Evolutionary conservation across 306 rosid genomes (phyloP), one percentile per base, ranked within the genome.

Genomic region (Dryas alaskensis): DNA sequence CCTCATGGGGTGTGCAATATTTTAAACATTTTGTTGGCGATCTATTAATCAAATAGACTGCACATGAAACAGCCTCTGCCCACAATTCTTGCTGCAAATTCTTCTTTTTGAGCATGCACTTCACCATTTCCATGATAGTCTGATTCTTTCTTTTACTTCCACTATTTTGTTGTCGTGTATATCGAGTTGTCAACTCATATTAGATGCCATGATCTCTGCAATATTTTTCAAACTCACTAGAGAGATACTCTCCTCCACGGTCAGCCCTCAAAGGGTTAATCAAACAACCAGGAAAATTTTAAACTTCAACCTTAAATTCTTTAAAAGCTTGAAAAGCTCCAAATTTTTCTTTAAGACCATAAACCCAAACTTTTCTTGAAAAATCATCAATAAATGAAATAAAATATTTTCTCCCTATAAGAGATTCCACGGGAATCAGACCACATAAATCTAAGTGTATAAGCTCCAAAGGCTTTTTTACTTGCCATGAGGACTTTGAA

Each of bases 81-180:
- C 22, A 19, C 22, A 19, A 19, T 19, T 19, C 22, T 19, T 19
- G 22, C 22, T 19, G 22, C 22, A 19, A 19, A 19, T 19, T 19
- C 22, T 19, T 19, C 22, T 19, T 19, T 19, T 19, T 59, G 7
- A 27, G 64, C 64, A 59, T 59, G 43, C 43, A 59, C 12, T 43
- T 59, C 64, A 59, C 64, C 64, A 59, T 59, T 8, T 59, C 64
- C 64, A 59, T 59, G 37, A 59, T 59, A 7, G 64, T 59, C 13
- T 3, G 0, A 4, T 59, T 10, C 10, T 25, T 59, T 19, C 43
- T 59, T 14, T 4, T 59, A 19, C 22, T 19, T 19, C 0, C 22
- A 19, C 22, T 8, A 16, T 52, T 52, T 52, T 52, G 58, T 16
- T 52, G 9, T 14, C 19, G 58, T 16, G 58, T 52, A 16, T 52